phyloP scores from a whole-genome alignment of 1,284 basidiomycete species.

The Ganoderma lingzhi region DNA sequence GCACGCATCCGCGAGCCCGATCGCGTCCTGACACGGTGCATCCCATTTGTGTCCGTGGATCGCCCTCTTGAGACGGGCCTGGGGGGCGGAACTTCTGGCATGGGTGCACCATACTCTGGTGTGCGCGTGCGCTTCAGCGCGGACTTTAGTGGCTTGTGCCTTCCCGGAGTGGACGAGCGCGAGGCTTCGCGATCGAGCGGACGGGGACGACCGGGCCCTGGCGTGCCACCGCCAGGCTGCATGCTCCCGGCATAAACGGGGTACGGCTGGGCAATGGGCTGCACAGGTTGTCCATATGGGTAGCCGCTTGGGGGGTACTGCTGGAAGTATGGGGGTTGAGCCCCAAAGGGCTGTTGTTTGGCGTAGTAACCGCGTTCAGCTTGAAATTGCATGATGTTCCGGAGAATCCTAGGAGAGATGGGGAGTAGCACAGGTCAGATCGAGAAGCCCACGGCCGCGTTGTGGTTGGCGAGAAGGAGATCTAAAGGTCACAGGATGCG shows the following conservation, averaged over 20 bases:
- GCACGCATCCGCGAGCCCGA: slow-evolving; percentile 40
- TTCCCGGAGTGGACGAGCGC: slow-evolving; percentile 30
- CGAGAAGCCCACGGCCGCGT: slow-evolving; percentile 5
- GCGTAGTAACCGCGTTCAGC: slow-evolving; percentile 32
- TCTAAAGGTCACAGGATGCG: slow-evolving; percentile 14
- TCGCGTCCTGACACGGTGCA: slow-evolving; percentile 37
- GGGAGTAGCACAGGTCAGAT: neutral
- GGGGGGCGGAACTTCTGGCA: neutral
- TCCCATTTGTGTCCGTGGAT: slow-evolving; percentile 25
- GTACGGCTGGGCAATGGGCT: slow-evolving; percentile 30
- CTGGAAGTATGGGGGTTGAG: slow-evolving; percentile 31
- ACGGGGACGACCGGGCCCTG: slow-evolving; percentile 26
- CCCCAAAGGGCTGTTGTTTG: slow-evolving; percentile 30
- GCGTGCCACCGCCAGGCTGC: slow-evolving; percentile 23
- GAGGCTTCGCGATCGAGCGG: slow-evolving; percentile 34
- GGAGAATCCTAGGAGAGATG: neutral
- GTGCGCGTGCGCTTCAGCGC: slow-evolving; percentile 60
- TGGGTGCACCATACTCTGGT: slow-evolving; percentile 25
- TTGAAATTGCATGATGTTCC: slow-evolving; percentile 38
- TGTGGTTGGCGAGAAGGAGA: neutral
- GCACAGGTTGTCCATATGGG: slow-evolving; percentile 22
- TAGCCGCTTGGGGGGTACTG: slow-evolving; percentile 31
- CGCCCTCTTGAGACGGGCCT: slow-evolving; percentile 32
- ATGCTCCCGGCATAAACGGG: slow-evolving; percentile 31
- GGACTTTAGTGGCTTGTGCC: slow-evolving; percentile 54